These are phyloP conservation scores for Ophiobolus disseminans DNA, from an alignment of 2,329 filamentous ascomycete genomes.

Conservation along the genomic window DNA sequence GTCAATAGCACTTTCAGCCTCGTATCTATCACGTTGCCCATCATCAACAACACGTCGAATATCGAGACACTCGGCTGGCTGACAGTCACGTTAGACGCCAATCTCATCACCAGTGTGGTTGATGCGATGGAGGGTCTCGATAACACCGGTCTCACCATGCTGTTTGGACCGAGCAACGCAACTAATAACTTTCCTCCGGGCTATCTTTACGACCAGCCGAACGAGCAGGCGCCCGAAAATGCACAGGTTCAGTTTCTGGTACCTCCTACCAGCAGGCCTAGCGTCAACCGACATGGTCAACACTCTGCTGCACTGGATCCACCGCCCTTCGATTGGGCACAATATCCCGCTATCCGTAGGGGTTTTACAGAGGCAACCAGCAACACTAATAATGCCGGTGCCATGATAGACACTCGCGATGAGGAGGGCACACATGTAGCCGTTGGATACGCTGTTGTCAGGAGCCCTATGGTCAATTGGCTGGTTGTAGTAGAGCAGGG, in stretches of 20 bases:
- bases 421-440: conserved; percentile 74
- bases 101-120: conserved; percentile 67
- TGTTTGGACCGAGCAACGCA: conserved; percentile 70
- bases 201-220: conserved; percentile 37
- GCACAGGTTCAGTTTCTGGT: conserved; percentile 42
- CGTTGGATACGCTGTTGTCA: conserved; percentile 78
- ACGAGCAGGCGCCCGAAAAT: conserved; percentile 28
- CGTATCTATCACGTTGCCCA: conserved; percentile 80
- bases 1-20: conserved; percentile 77
- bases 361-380: conserved; percentile 61
- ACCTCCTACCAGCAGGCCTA: conserved; percentile 38
- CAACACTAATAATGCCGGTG: conserved; percentile 71
- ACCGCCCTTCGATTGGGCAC: conserved; percentile 62
- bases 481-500: conserved; percentile 80
- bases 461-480: conserved; percentile 77
- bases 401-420: conserved; percentile 72
- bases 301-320: conserved; percentile 32
- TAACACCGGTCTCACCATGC: conserved; percentile 70
- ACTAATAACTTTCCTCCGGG: conserved; percentile 64
- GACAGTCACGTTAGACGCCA: conserved; percentile 76
- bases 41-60: conserved; percentile 70
- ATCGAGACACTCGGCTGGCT: conserved; percentile 80
- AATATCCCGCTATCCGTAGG: conserved; percentile 69
- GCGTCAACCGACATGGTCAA: conserved; percentile 34
- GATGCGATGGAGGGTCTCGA: conserved; percentile 73